These are phyloP conservation scores for Aspergillus cristatus DNA, from an alignment of 495 filamentous ascomycete species.

Conservation along the genomic window DNA sequence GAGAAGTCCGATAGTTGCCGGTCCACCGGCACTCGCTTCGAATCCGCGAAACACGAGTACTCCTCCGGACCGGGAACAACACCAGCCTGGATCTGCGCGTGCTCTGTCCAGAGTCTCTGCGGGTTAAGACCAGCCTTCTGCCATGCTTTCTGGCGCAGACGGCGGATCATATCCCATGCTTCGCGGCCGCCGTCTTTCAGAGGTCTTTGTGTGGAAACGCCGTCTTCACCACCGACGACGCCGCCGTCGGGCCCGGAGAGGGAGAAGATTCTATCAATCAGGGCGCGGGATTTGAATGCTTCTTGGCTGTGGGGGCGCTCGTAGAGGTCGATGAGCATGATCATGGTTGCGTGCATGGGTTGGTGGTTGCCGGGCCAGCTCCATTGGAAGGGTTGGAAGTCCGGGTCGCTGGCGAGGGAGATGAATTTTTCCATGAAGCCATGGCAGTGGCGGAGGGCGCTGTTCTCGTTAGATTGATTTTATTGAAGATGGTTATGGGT, in stretches of 20 bases:
- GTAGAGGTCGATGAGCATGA: constrained; percentile 49
- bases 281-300: constrained; percentile 37
- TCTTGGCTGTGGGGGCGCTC: constrained; percentile 41
- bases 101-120: constrained; percentile 37
- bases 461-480: constrained; percentile 14
- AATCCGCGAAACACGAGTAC: constrained; percentile 4
- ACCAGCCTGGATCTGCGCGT: constrained; percentile 35
- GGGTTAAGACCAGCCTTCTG: constrained; percentile 40
- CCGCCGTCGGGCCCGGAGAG: constrained; percentile 44
- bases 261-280: constrained; percentile 44
- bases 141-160: constrained; percentile 43
- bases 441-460: constrained; percentile 45
- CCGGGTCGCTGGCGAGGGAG: constrained; percentile 39
- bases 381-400: constrained; percentile 51
- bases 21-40: constrained; percentile 8
- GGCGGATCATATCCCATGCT: constrained; percentile 46
- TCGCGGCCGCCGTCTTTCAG: constrained; percentile 45
- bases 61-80: constrained; percentile 19
- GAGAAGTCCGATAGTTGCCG: constrained; percentile 23
- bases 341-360: constrained; percentile 49
- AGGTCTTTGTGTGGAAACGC: constrained; percentile 36
- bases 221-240: constrained; percentile 42
- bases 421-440: constrained; percentile 49
- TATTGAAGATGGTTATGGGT: neutral
- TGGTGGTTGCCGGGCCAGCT: constrained; percentile 50